Base-by-base conservation (phyloP, 2,329 filamentous ascomycete genomes). In the Graphiopsis chlorocephala region DNA sequence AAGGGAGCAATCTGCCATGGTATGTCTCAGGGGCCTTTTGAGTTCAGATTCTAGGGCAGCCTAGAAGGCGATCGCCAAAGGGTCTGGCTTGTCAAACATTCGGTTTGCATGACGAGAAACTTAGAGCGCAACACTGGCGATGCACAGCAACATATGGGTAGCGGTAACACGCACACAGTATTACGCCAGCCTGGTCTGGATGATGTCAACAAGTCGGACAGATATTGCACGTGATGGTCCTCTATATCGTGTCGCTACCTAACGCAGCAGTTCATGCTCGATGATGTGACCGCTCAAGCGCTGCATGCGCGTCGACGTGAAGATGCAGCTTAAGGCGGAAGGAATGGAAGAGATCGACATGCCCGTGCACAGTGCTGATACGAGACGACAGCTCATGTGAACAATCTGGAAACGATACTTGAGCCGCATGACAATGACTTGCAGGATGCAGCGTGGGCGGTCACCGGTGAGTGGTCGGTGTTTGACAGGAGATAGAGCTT, bases 341-440 rank as follows among this genome's bases (percentile, higher is more conserved):
- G 45, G 28, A 26, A 53, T 26, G 10, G 17, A 20, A 31, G 53
- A 8, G 53, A 56, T 56, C 53, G 29, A 31, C 53, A 29, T 33
- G 25, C 29, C 52, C 52, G 52, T 55, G 52, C 28, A 33, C 29
- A 29, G 53, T 12, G 53, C n/a, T 35, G 29, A 58, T 58, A 58
- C 55, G 55, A 33, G 23, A 35, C 31, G 31, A 38, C 25, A 17
- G 55, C 55, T 58, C 55, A 58, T 45, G 55, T 58, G 55, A 45
- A 33, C 55, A 35, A 29, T n/a, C 10, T 23, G 23, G n/a, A n/a
- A 11, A n/a, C n/a, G 26, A 20, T 8, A 12, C 28, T 53, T 53
- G 26, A 50, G 58, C 58, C 58, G 58, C 45, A 48, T 33, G 48
- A 61, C 28, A 45, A 50, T 35, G 58, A 50, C 45, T 61, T 35